A percentile compares a stretch with the other conserved stretches of the same genome.
These are phyloP conservation scores for Haplosporangium sp. DNA, from an alignment of 371 early-diverging fungal genomes.

Conservation along the genomic window DNA sequence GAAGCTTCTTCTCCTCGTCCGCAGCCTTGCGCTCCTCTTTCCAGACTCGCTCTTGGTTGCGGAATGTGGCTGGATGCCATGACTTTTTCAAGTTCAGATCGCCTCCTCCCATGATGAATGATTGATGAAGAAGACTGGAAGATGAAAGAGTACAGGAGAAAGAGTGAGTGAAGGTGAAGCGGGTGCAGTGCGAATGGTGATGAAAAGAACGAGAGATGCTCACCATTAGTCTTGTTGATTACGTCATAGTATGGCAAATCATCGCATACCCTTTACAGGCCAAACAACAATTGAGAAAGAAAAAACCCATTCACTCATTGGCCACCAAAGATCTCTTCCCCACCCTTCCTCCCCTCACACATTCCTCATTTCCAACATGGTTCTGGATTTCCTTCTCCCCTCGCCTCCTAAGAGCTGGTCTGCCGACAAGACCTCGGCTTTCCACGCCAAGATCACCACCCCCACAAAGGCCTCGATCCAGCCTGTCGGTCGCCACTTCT, in stretches of 20 bases:
- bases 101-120: constrained; percentile 70
- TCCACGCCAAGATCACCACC: constrained; percentile 60
- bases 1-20: constrained; percentile 88
- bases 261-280: not conserved
- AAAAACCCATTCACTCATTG: too few species aligned
- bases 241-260: too few species aligned
- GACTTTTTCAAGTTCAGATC: constrained; percentile 95
- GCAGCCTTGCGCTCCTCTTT: constrained; percentile 85
- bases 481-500: constrained; percentile 74
- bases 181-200: too few species aligned
- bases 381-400: constrained; percentile 73
- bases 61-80: constrained; percentile 95
- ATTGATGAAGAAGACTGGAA: not conserved
- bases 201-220: constrained; percentile 9
- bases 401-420: constrained; percentile 74
- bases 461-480: constrained; percentile 66
- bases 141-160: not conserved
- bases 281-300: too few species aligned
- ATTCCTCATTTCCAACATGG: constrained; percentile 41
- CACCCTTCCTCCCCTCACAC: constrained; percentile 1
- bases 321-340: not conserved
- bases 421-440: constrained; percentile 61
- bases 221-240: too few species aligned
- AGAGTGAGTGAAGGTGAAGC: not conserved
- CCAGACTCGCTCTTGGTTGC: constrained; percentile 94